Evolutionary conservation across 179 eudicot genomes (phyloP).

Genomic region (Beta lomatogona): DNA sequence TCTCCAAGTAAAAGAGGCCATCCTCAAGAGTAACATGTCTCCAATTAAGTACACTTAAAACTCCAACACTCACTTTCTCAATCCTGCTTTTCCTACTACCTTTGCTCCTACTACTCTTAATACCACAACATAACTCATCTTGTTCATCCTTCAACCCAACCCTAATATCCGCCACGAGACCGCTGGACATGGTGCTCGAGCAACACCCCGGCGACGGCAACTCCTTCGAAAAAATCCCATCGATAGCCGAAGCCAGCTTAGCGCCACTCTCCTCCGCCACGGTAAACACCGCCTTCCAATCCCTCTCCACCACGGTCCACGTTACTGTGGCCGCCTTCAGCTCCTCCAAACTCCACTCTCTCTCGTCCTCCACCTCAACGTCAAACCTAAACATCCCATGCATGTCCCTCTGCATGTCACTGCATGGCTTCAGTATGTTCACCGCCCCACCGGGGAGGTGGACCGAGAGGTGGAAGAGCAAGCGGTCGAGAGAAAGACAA

Average conservation of each 20-base stretch:
- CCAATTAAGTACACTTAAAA: conserved; percentile 35
- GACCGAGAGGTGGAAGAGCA: conserved; percentile 29
- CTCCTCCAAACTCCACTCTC: conserved; percentile 31
- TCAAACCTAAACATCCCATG: conserved; percentile 38
- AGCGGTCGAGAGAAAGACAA: conserved; percentile 21
- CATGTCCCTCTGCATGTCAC: conserved; percentile 26
- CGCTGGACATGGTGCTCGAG: conserved; percentile 32
- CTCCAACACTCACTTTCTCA: conserved; percentile 35
- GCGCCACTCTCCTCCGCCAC: conserved; percentile 36
- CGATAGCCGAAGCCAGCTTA: conserved; percentile 22
- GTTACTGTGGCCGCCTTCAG: conserved; percentile 28
- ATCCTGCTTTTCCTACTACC: conserved; percentile 17
- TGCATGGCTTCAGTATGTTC: conserved; percentile 24
- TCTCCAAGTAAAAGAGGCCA: conserved; percentile 34
- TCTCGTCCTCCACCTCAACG: conserved; percentile 27
- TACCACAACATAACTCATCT: too few species aligned
- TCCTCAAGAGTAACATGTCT: conserved; percentile 35
- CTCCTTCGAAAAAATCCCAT: conserved; percentile 40
- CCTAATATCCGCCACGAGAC: conserved; percentile 38
- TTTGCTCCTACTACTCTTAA: not conserved
- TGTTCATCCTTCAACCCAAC: conserved; percentile 6
- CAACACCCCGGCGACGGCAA: conserved; percentile 39
- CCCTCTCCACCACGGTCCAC: conserved; percentile 29
- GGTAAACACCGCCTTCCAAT: conserved; percentile 33
- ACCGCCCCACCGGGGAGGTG: not conserved